Evolutionary conservation across 106 monocot species (phyloP).

Genomic region (Acanthochlamys bracteata): DNA sequence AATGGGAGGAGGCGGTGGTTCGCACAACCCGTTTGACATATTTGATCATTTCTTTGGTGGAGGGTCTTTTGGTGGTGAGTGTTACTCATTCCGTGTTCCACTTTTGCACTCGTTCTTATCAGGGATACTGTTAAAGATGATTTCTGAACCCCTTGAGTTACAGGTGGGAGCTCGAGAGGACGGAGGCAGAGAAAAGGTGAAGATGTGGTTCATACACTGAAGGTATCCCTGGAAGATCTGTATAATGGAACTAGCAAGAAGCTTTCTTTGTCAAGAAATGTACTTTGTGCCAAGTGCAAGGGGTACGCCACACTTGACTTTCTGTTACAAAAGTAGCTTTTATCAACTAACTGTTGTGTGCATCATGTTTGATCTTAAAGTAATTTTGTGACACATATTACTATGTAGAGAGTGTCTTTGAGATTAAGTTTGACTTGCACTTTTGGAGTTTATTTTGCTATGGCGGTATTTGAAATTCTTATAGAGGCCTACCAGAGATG

Average conservation of each 20-base stretch:
- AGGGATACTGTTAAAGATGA: no score
- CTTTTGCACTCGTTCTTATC: not conserved
- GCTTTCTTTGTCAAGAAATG: slow-evolving; percentile 54
- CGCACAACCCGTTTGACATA: slow-evolving; percentile 43
- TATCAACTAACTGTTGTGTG: not conserved
- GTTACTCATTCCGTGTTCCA: not conserved
- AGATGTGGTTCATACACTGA: slow-evolving; percentile 51
- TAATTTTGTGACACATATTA: no score
- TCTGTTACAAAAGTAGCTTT: not conserved
- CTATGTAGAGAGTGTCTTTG: no score
- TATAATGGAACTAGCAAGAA: slow-evolving; percentile 62
- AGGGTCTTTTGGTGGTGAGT: slow-evolving; percentile 39
- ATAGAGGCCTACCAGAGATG: no score
- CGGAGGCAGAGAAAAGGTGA: slow-evolving; percentile 53
- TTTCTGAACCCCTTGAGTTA: not conserved
- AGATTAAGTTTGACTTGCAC: no score
- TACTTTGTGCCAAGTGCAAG: slow-evolving; percentile 56
- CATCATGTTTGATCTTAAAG: no score
- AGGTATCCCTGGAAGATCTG: slow-evolving; percentile 62
- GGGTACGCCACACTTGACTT: slow-evolving; percentile 27
- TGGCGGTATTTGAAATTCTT: no score
- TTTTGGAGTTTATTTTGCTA: no score
- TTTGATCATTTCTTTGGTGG: slow-evolving; percentile 34
- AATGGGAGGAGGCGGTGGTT: slow-evolving; percentile 41
- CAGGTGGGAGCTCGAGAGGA: slow-evolving; percentile 41